phyloP scores from a whole-genome alignment of 2,329 filamentous ascomycete species.

The Xylaria sp. region DNA sequence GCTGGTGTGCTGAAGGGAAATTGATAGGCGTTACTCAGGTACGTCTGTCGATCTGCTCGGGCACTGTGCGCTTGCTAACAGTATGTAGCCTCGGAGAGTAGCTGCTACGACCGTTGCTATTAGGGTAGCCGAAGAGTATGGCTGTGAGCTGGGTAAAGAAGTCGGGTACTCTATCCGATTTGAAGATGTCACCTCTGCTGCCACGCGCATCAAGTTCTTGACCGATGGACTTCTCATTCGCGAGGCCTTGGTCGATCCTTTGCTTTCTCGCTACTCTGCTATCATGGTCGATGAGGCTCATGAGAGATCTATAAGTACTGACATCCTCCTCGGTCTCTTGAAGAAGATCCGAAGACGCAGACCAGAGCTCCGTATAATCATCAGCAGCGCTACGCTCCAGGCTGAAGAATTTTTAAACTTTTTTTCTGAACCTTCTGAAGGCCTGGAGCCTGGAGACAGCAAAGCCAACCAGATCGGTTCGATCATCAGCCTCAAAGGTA shows the following conservation, averaged over 20 bases:
- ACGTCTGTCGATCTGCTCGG: slow-evolving; percentile 42
- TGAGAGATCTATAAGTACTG: slow-evolving; percentile 89
- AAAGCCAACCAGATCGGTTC: slow-evolving; percentile 45
- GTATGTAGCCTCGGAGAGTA: slow-evolving; percentile 76
- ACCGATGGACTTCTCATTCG: slow-evolving; percentile 91
- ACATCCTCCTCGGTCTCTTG: slow-evolving; percentile 84
- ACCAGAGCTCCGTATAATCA: slow-evolving; percentile 81
- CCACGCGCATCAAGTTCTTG: slow-evolving; percentile 90
- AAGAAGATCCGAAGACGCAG: slow-evolving; percentile 87
- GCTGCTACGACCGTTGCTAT: slow-evolving; percentile 89
- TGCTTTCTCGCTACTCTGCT: slow-evolving; percentile 88
- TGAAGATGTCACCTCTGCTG: slow-evolving; percentile 86
- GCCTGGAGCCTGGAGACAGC: slow-evolving; percentile 40
- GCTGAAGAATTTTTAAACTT: slow-evolving; percentile 85
- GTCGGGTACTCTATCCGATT: slow-evolving; percentile 92
- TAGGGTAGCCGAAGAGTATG: slow-evolving; percentile 87
- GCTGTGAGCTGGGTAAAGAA: slow-evolving; percentile 85
- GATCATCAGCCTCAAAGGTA: slow-evolving; percentile 85
- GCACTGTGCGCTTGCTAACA: slow-evolving; percentile 20
- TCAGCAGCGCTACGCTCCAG: slow-evolving; percentile 93
- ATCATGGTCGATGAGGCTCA: slow-evolving; percentile 99
- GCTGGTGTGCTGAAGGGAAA: slow-evolving; percentile 86
- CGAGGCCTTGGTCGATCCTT: slow-evolving; percentile 90
- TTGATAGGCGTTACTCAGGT: slow-evolving; percentile 90
- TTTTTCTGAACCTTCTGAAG: slow-evolving; percentile 60